These are phyloP conservation scores for Arachis hypogaea DNA, from an alignment of 306 rosid genomes.

Conservation along the genomic window DNA sequence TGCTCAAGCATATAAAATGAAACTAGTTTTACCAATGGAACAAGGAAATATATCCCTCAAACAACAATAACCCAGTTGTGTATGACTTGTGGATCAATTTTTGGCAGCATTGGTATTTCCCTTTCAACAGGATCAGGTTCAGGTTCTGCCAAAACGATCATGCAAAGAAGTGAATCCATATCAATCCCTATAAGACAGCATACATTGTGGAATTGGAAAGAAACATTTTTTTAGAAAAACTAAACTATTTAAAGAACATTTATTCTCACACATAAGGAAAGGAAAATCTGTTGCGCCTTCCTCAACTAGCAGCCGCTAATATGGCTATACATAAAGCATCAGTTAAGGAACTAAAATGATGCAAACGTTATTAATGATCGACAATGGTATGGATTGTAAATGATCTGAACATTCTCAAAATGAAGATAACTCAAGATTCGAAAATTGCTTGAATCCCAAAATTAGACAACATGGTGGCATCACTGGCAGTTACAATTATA, in stretches of 20 bases:
- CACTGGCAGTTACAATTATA: neutral
- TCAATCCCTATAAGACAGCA: slow-evolving; percentile 30
- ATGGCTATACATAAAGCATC: slow-evolving; percentile 99
- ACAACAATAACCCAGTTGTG: slow-evolving; percentile 41
- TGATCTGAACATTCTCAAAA: neutral
- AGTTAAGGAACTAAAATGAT: slow-evolving; percentile 74
- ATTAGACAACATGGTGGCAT: slow-evolving; percentile 5
- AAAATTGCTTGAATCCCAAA: slow-evolving; percentile 12
- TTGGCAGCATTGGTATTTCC: slow-evolving; percentile 78
- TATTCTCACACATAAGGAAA: slow-evolving; percentile 21
- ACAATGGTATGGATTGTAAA: slow-evolving; percentile 2
- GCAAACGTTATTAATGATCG: slow-evolving; percentile 27
- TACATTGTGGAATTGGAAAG: slow-evolving; percentile 3
- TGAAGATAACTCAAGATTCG: slow-evolving; percentile 11
- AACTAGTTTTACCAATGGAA: no score
- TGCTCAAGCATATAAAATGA: neutral
- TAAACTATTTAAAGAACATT: slow-evolving; percentile 11
- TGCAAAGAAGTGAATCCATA: slow-evolving; percentile 44
- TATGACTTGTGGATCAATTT: slow-evolving; percentile 77
- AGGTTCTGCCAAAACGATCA: slow-evolving; percentile 88
- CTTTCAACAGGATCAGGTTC: slow-evolving; percentile 77
- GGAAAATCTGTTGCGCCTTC: slow-evolving; percentile 40
- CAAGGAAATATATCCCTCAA: no score
- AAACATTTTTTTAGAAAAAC: slow-evolving; percentile 4
- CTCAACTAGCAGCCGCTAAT: slow-evolving; percentile 97